Percentiles rank a stretch among this genome's conserved stretches.
Conservation (phyloP, 306 rosid species). For the Myrica gale region DNA sequence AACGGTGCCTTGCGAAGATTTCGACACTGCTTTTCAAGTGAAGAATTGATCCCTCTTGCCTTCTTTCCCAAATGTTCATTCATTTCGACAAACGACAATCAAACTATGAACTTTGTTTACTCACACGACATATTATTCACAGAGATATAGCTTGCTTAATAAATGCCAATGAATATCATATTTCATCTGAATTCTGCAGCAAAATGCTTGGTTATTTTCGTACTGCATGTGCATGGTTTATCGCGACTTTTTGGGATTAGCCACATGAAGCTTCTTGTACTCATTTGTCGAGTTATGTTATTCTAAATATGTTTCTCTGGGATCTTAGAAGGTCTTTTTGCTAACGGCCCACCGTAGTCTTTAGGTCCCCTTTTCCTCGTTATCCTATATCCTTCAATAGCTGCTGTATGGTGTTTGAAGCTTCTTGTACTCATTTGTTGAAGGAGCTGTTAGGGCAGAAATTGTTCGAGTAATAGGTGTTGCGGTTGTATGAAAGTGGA, state of each 20-base stretch:
- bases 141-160: background rate
- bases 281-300: background rate
- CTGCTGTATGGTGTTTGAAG: background rate
- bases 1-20: conserved; percentile 94
- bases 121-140: background rate
- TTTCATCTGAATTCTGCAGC: background rate
- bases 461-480: too few species aligned
- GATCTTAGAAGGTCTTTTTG: background rate
- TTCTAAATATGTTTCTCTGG: too few species aligned
- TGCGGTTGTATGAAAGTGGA: too few species aligned
- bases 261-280: background rate
- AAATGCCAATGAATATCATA: background rate
- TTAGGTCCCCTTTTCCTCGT: background rate
- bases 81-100: background rate
- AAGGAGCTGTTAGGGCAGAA: too few species aligned
- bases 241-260: background rate
- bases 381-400: background rate
- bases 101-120: background rate
- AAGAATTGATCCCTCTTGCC: conserved; percentile 9
- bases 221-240: background rate
- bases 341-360: background rate
- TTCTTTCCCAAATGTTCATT: background rate
- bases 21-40: conserved; percentile 88
- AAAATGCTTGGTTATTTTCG: background rate
- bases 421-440: background rate